A percentile compares a stretch with the other conserved stretches of the same genome.
These are phyloP conservation scores for Euryodendron excelsum DNA, from an alignment of 148 eudicot species.

Conservation along the genomic window DNA sequence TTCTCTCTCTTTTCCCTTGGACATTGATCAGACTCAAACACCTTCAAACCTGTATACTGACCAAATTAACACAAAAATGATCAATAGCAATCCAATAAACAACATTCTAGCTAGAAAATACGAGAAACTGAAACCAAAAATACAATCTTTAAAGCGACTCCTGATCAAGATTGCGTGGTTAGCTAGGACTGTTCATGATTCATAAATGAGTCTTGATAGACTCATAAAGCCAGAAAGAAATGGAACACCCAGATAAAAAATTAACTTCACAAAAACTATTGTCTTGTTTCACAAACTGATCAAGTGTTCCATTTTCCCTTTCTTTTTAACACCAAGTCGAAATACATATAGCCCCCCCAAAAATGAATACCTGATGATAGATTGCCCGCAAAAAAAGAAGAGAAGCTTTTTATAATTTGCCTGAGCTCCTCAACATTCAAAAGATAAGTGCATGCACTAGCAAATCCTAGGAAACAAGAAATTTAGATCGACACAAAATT, in stretches of 20 bases:
- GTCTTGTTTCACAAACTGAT: background rate
- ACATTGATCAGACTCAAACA: conserved; percentile 25
- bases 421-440: conserved; percentile 3
- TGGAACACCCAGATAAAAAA: background rate
- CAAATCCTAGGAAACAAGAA: background rate
- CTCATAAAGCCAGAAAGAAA: background rate
- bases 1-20: conserved; percentile 27
- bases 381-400: too few species aligned
- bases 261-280: background rate
- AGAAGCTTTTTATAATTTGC: too few species aligned
- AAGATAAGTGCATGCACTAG: background rate
- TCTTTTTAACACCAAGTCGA: background rate
- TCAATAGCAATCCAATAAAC: conserved; percentile 2
- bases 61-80: conserved; percentile 10
- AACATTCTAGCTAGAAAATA: background rate
- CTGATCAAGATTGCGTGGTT: background rate
- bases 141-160: background rate
- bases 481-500: background rate
- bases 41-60: conserved; percentile 11
- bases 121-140: background rate
- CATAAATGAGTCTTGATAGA: background rate
- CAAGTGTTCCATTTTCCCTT: background rate
- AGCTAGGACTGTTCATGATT: background rate
- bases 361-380: too few species aligned
- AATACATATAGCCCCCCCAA: background rate